phyloP scores from a whole-genome alignment of 1,284 basidiomycete species.

The Ganoderma sp. region DNA sequence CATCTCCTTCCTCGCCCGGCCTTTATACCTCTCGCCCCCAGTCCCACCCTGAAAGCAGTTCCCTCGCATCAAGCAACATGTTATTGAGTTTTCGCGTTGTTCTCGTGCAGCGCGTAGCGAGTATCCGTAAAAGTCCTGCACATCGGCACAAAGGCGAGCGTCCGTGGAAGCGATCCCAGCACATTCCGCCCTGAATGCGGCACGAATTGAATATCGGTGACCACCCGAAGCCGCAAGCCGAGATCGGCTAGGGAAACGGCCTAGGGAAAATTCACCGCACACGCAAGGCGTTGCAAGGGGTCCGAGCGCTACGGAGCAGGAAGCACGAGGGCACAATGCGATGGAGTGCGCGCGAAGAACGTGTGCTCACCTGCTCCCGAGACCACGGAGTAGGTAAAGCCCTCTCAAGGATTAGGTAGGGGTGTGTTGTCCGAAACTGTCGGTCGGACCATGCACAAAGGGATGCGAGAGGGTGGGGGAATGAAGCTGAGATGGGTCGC shows the following conservation, averaged over 20 bases:
- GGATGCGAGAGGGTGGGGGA: neutral
- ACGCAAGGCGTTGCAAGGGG: neutral
- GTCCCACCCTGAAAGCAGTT: neutral
- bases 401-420: neutral
- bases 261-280: neutral
- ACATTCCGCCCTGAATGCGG: neutral
- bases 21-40: constrained; percentile 13
- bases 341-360: neutral
- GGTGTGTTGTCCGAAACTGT: neutral
- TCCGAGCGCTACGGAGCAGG: neutral
- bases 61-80: neutral
- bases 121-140: neutral
- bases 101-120: neutral
- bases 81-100: neutral
- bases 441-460: neutral
- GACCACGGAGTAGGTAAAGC: neutral
- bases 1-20: neutral
- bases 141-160: neutral
- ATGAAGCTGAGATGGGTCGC: neutral
- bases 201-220: neutral
- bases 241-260: neutral
- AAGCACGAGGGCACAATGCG: neutral
- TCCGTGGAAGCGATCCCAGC: neutral
- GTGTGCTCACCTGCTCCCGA: neutral
- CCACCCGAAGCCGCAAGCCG: constrained; percentile 1